Conservation (phyloP, 2,329 filamentous ascomycete species). For the Simplicillium sp. region DNA sequence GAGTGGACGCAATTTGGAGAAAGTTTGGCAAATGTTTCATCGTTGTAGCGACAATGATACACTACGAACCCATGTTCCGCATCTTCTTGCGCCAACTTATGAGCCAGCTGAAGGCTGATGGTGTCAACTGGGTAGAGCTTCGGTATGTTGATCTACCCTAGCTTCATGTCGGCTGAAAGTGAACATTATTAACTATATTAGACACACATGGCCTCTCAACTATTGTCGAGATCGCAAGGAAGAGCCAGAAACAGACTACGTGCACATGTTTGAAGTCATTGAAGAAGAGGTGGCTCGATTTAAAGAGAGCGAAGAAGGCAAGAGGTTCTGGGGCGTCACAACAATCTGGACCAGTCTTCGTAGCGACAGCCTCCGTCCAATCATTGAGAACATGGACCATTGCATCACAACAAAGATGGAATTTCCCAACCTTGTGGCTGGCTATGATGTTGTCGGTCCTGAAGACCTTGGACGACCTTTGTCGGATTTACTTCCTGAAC, state of each 20-base stretch:
- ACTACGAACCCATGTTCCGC: conserved; percentile 86
- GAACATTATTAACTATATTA: conserved; percentile 10
- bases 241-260: conserved; percentile 55
- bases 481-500: conserved; percentile 66
- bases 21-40: conserved; percentile 72
- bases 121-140: conserved; percentile 77
- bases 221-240: conserved; percentile 60
- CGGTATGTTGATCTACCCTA: conserved; percentile 24
- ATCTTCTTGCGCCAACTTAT: conserved; percentile 65
- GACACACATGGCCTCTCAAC: conserved; percentile 62
- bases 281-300: conserved; percentile 73
- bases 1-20: conserved; percentile 73
- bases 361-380: conserved; percentile 48
- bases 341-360: conserved; percentile 80
- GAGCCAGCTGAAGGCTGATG: conserved; percentile 64
- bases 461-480: conserved; percentile 74
- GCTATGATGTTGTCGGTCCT: conserved; percentile 84
- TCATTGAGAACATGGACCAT: conserved; percentile 76
- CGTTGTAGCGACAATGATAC: conserved; percentile 64
- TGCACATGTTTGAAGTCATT: conserved; percentile 61
- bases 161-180: too few species aligned
- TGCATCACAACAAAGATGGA: conserved; percentile 75
- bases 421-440: conserved; percentile 71
- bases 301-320: conserved; percentile 59
- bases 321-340: conserved; percentile 73